Evolutionary conservation across 495 filamentous ascomycete species (phyloP).

Genomic region (Tuber indicum): DNA sequence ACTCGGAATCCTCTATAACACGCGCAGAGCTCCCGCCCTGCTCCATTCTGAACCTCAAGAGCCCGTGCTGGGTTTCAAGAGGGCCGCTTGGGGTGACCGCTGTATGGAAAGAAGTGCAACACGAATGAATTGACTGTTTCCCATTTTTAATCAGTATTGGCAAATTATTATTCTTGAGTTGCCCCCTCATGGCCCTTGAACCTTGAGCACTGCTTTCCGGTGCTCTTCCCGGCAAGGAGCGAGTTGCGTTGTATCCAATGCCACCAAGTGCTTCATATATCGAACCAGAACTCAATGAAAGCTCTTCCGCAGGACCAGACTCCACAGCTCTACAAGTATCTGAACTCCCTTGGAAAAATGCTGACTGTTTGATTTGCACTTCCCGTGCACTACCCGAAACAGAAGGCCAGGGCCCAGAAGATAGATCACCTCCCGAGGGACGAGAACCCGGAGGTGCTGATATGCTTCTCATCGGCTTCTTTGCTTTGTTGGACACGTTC

Average conservation of each 20-base stretch:
- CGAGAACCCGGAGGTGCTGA: not conserved
- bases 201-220: not conserved
- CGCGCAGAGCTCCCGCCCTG: not conserved
- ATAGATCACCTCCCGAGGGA: not conserved
- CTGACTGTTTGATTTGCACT: not conserved
- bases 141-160: not conserved
- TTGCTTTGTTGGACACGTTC: not conserved
- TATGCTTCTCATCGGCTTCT: not conserved
- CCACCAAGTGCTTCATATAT: not conserved
- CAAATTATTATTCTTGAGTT: not conserved
- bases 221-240: not conserved
- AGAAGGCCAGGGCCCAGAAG: not conserved
- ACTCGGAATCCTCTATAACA: not conserved
- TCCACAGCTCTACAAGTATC: not conserved
- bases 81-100: not conserved
- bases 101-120: not conserved
- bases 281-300: not conserved
- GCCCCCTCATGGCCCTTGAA: not conserved
- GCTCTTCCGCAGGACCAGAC: not conserved
- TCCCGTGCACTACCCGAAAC: not conserved
- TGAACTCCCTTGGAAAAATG: not conserved
- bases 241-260: not conserved
- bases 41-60: not conserved
- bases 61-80: not conserved
- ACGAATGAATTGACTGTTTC: not conserved